Evolutionary conservation across 176 grass and related monocot genomes (phyloP).

Genomic region (Ensete glaucum): DNA sequence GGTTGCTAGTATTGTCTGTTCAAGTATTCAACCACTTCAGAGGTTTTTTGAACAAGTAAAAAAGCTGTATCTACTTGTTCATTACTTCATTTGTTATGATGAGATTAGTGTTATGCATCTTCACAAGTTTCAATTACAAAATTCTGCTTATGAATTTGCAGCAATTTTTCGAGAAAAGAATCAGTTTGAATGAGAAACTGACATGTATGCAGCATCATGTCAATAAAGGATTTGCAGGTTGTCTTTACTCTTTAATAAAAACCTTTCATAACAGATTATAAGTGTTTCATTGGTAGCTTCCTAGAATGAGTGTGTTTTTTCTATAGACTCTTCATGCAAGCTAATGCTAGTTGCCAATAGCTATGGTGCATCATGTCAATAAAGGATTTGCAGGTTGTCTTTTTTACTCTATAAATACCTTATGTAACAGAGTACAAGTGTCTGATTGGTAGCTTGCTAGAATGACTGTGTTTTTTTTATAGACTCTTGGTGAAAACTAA

Average conservation of each 20-base stretch:
- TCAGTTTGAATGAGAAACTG: slow-evolving; percentile 41
- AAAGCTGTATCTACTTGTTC: not conserved
- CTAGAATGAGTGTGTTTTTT: no score
- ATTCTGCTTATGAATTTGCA: slow-evolving; percentile 19
- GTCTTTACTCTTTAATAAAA: not conserved
- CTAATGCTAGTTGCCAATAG: no score
- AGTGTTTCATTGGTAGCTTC: no score
- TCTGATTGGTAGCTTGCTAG: no score
- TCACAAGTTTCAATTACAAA: not conserved
- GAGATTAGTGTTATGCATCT: not conserved
- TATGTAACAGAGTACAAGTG: not conserved
- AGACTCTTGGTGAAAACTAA: no score
- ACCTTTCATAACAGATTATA: not conserved
- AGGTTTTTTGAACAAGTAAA: slow-evolving; percentile 43
- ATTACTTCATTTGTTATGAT: not conserved
- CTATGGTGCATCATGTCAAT: slow-evolving; percentile 35
- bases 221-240: slow-evolving; percentile 85
- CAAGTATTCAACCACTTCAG: slow-evolving; percentile 82
- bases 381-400: slow-evolving; percentile 63
- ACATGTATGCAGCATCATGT: slow-evolving; percentile 46
- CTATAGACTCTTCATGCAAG: no score
- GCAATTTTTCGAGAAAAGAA: slow-evolving; percentile 43
- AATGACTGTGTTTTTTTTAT: no score
- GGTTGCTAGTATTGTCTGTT: slow-evolving; percentile 79
- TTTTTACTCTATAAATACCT: not conserved